Evolutionary conservation across 805 yeast genomes (phyloP), one percentile per base, ranked within the genome.

Genomic region (Wickerhamiella nectarea): DNA sequence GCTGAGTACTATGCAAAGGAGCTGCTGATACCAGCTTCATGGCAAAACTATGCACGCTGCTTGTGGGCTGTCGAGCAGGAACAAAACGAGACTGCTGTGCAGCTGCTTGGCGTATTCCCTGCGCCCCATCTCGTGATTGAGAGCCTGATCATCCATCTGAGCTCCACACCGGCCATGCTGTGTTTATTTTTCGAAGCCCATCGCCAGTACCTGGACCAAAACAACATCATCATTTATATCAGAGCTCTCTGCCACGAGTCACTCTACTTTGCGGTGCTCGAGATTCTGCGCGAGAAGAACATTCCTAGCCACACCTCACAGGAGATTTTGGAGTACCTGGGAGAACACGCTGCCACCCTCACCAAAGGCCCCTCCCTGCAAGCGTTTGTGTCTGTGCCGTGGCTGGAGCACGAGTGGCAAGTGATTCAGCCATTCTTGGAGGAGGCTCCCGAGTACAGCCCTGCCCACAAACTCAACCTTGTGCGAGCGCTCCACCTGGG

Each of bases 401-500:
- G 41, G 22, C 11, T 31, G 4, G 36, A 20, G 6, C 37, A 42
- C 12, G 45, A 46, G 34, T 46, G 48, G 48, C 17, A 25, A 3
- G 21, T 31, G 6, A 19, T 46, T 15, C 43, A 46, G 36, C 8
- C 11, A 9, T 12, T 18, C 4, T 22, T 46, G 11, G 39, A 41
- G 21, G 15, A 17, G 8, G 25, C 8, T 12, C 34, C 41, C n/a
- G 38, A 21, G 11, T 14, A 38, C n/a, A 31, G 41, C 20, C 37
- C 46, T 11, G 48, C 48, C 20, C 40, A 31, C 33, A 29, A 46
- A 34, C 17, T 42, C 25, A 25, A 34, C 7, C 38, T 46, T 28
- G 43, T 41, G 9, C 24, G 48, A n/a, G 48, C 48, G 1, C 21
- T 41, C 2, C 45, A 42, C 28, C 29, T 38, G n/a, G 48, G 48